Conservation (phyloP, 73 alveolate species). For the Diophrys sp. region DNA sequence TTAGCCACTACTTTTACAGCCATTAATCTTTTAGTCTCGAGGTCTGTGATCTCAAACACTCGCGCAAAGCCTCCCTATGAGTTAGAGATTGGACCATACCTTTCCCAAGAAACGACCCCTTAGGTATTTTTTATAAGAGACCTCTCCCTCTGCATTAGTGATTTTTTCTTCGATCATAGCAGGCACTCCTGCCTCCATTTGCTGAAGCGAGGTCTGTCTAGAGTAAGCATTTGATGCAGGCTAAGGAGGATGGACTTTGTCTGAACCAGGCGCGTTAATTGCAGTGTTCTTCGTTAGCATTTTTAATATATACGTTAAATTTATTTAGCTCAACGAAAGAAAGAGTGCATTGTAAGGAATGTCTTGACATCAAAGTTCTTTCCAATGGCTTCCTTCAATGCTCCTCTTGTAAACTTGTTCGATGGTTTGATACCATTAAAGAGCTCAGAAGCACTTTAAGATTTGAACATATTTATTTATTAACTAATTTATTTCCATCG, state of each 20-base stretch:
- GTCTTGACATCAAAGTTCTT: not conserved
- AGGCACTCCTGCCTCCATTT: conserved; percentile 4
- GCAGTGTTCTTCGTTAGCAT: not conserved
- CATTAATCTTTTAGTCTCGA: conserved; percentile 59
- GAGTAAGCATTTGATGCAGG: not conserved
- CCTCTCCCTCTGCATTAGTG: conserved; percentile 35
- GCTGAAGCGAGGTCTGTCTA: not conserved
- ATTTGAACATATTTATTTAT: not conserved
- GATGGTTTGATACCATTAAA: not conserved
- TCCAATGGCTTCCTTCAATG: conserved; percentile 2
- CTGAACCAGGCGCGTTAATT: not conserved
- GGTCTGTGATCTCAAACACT: conserved; percentile 86
- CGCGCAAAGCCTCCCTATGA: conserved; percentile 87
- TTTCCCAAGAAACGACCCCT: conserved; percentile 58
- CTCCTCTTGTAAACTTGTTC: not conserved
- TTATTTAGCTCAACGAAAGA: not conserved
- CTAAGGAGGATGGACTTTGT: not conserved
- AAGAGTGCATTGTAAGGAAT: too few relatives aligned
- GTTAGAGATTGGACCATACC: not conserved
- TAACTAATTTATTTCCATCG: not conserved
- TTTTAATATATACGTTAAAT: not conserved
- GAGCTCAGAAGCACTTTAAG: not conserved
- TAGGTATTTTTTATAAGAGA: conserved; percentile 12
- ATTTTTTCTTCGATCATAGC: conserved; percentile 34
- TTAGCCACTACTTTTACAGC: conserved; percentile 95